phyloP scores from a whole-genome alignment of 2,329 filamentous ascomycete species.

The Nemania sp. region DNA sequence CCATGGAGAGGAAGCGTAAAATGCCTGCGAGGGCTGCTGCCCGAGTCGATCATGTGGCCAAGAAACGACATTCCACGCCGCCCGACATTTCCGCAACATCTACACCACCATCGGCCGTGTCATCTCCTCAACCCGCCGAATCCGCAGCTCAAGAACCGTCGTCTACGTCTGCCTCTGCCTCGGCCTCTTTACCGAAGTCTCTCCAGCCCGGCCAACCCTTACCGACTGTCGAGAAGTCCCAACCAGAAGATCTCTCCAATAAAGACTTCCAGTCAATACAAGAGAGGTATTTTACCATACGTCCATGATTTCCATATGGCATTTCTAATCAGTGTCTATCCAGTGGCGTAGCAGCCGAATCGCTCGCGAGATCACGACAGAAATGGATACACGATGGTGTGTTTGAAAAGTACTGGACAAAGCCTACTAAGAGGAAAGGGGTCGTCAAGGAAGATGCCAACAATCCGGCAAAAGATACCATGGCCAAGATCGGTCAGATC shows the following conservation, averaged over 20 bases:
- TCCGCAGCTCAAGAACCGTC: conserved; percentile 40
- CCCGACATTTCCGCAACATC: conserved; percentile 58
- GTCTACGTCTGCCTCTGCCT: neutral
- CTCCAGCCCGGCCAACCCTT: conserved; percentile 69
- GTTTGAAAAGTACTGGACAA: conserved; percentile 79
- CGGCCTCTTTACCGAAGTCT: conserved; percentile 59
- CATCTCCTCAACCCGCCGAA: conserved; percentile 44
- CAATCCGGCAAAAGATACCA: conserved; percentile 71
- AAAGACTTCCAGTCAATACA: conserved; percentile 75
- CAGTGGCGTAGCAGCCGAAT: conserved; percentile 76
- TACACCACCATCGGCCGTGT: conserved; percentile 36
- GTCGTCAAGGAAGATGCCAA: conserved; percentile 65
- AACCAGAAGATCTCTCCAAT: conserved; percentile 64
- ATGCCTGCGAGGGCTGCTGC: conserved; percentile 65
- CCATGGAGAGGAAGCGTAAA: conserved; percentile 71
- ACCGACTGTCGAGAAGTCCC: conserved; percentile 70
- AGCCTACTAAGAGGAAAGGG: conserved; percentile 71
- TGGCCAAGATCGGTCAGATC: conserved; percentile 73
- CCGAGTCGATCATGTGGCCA: conserved; percentile 62
- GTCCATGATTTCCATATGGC: neutral
- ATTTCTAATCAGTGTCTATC: conserved; percentile 25
- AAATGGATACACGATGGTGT: conserved; percentile 74
- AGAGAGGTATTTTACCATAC: conserved; percentile 60
- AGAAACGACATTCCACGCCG: conserved; percentile 63
- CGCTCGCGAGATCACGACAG: conserved; percentile 72